Conservation (phyloP, 2,329 filamentous ascomycete species). For the Sporothrix dimorphospora region DNA sequence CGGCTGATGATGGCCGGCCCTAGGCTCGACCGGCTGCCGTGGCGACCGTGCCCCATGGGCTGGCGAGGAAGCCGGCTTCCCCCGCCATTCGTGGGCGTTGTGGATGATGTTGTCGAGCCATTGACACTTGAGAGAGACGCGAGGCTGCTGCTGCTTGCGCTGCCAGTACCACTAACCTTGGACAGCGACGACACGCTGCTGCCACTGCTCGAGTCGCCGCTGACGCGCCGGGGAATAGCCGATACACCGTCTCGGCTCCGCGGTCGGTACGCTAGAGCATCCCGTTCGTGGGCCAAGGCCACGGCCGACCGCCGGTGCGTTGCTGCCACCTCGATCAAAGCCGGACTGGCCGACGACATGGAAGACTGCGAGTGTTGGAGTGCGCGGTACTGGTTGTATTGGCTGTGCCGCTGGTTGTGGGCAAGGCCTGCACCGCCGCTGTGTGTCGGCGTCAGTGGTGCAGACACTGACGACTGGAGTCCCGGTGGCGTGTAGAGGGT, state of each 20-base stretch:
- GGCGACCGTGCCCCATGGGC: slow-evolving; percentile 33
- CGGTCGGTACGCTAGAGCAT: slow-evolving; percentile 40
- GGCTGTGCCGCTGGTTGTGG: slow-evolving; percentile 24
- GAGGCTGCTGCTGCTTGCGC: slow-evolving; percentile 26
- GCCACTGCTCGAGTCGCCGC: slow-evolving; percentile 38
- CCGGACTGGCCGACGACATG: slow-evolving; percentile 35
- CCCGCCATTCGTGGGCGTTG: slow-evolving; percentile 18
- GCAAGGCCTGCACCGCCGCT: slow-evolving; percentile 36
- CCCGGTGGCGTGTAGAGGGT: slow-evolving; percentile 59
- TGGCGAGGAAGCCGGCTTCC: slow-evolving; percentile 40
- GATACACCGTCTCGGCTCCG: slow-evolving; percentile 41
- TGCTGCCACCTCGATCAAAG: slow-evolving; percentile 58
- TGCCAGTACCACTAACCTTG: slow-evolving; percentile 27
- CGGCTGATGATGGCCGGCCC: slow-evolving; percentile 34
- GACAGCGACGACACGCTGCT: slow-evolving; percentile 31
- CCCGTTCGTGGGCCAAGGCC: slow-evolving; percentile 46
- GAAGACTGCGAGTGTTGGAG: slow-evolving; percentile 42
- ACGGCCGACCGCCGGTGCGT: slow-evolving; percentile 40
- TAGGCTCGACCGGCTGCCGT: slow-evolving; percentile 38
- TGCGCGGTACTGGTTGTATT: slow-evolving; percentile 35
- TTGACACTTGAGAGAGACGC: slow-evolving; percentile 20
- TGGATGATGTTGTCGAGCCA: slow-evolving; percentile 13
- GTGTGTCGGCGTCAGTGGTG: slow-evolving; percentile 58
- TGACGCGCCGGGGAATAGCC: slow-evolving; percentile 41
- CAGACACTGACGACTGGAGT: slow-evolving; percentile 52